Evolutionary conservation across 1,139 yeast species (phyloP).

Genomic region (Yamadazyma siamensis): DNA sequence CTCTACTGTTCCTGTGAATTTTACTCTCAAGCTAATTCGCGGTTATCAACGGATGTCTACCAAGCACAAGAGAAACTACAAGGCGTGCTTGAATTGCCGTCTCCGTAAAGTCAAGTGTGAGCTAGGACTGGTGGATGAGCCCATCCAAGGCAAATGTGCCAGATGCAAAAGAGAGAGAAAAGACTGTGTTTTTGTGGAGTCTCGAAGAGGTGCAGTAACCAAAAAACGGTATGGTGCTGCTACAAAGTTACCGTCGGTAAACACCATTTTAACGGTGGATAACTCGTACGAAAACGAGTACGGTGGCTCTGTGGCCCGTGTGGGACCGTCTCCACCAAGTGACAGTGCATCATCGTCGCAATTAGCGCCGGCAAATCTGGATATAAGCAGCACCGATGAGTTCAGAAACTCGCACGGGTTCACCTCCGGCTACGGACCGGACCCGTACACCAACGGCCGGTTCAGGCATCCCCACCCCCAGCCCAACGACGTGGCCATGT

Average conservation of each 20-base stretch:
- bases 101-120: constrained; percentile 83
- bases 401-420: neutral
- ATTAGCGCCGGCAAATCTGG: neutral
- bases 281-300: neutral
- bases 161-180: constrained; percentile 78
- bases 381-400: too few species aligned
- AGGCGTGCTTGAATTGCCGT: constrained; percentile 83
- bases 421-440: neutral
- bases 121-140: constrained; percentile 70
- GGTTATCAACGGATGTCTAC: neutral
- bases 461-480: too few species aligned
- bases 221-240: too few species aligned
- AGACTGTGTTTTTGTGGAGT: constrained; percentile 75
- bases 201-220: constrained; percentile 49
- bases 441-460: too few species aligned
- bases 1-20: too few species aligned
- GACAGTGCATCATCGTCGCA: too few species aligned
- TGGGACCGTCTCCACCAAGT: too few species aligned
- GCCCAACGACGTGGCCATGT: too few species aligned
- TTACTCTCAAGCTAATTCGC: too few species aligned
- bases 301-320: neutral
- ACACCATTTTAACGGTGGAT: too few species aligned
- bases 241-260: too few species aligned
- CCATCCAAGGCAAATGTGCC: constrained; percentile 80
- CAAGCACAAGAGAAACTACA: constrained; percentile 57